These are phyloP conservation scores for Ceratocystis albifundus DNA, from an alignment of 2,329 filamentous ascomycete species.

Conservation along the genomic window DNA sequence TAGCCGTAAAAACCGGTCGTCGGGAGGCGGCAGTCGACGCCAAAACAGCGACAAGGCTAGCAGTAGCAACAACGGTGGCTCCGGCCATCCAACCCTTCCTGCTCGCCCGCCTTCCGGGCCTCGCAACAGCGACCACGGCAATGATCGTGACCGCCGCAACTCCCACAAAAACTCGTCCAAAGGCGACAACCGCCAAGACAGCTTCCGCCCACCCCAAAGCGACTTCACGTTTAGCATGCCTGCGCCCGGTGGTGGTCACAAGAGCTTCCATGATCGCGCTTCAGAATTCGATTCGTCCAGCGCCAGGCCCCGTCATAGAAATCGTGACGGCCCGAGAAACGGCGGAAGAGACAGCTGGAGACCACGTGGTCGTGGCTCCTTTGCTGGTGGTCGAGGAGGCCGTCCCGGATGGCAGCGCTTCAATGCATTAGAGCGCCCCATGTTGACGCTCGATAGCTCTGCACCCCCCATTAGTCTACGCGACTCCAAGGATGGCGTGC, in stretches of 20 bases:
- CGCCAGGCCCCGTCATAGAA: constrained; percentile 20
- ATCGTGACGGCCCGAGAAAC: constrained; percentile 18
- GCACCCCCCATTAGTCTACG: constrained; percentile 38
- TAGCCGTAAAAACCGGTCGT: constrained; percentile 1
- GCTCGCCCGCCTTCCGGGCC: constrained; percentile 14
- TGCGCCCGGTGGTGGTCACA: constrained; percentile 36
- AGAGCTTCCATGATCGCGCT: constrained; percentile 20
- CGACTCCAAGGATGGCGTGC: constrained; percentile 37
- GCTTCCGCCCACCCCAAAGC: constrained; percentile 32
- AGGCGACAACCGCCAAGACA: constrained; percentile 13
- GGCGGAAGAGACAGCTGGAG: constrained; percentile 23
- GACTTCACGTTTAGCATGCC: constrained; percentile 48
- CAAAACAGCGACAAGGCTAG: constrained; percentile 33
- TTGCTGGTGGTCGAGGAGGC: constrained; percentile 26
- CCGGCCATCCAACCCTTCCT: constrained; percentile 1
- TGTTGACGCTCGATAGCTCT: constrained; percentile 37
- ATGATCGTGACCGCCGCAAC: constrained; percentile 13
- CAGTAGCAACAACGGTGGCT: constrained; percentile 40
- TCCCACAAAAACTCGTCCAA: not conserved
- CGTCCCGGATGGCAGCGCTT: constrained; percentile 30
- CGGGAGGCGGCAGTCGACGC: constrained; percentile 16
- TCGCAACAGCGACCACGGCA: constrained; percentile 1
- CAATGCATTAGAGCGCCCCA: constrained; percentile 38
- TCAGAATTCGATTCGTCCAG: constrained; percentile 24
- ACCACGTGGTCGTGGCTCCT: constrained; percentile 27